phyloP scores from a whole-genome alignment of 768 basidiomycete genomes.

The Tricholoma sp. region DNA sequence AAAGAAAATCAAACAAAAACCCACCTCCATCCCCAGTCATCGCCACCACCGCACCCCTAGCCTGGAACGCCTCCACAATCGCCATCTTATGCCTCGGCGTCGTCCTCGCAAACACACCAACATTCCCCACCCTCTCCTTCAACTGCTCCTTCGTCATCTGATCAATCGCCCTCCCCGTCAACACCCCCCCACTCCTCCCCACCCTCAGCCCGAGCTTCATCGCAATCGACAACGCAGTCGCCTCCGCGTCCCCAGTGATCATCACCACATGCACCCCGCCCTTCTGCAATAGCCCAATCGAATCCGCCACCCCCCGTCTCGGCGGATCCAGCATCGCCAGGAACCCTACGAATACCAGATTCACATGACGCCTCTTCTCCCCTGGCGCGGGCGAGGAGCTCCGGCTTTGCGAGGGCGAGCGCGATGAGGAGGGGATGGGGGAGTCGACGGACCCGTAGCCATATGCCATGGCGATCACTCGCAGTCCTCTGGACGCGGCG shows the following conservation, averaged over 20 bases:
- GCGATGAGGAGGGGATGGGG: conserved; percentile 12
- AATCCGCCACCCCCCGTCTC: conserved; percentile 87
- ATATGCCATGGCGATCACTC: conserved; percentile 91
- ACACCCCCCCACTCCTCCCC: conserved; percentile 45
- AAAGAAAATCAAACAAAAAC: conserved; percentile 19
- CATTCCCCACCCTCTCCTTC: conserved; percentile 71
- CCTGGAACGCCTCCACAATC: conserved; percentile 91
- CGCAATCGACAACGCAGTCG: conserved; percentile 87
- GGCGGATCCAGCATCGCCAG: conserved; percentile 96
- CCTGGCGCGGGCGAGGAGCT: conserved; percentile 19
- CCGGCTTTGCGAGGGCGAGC: conserved; percentile 25
- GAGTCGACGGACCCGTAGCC: conserved; percentile 61
- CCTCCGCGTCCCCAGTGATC: conserved; percentile 95
- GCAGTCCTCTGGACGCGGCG: conserved; percentile 70
- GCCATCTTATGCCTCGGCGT: conserved; percentile 98
- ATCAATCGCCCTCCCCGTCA: conserved; percentile 82
- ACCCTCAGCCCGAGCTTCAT: conserved; percentile 78
- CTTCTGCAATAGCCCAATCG: conserved; percentile 72
- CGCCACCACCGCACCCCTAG: conserved; percentile 84
- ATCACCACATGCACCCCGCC: conserved; percentile 96
- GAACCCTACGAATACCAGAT: conserved; percentile 87
- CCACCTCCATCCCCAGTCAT: conserved; percentile 97
- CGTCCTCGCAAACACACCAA: conserved; percentile 91
- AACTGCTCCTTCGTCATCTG: conserved; percentile 77
- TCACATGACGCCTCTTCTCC: conserved; percentile 32